phyloP scores from a whole-genome alignment of 768 basidiomycete species.

The Suillus subalutaceus region DNA sequence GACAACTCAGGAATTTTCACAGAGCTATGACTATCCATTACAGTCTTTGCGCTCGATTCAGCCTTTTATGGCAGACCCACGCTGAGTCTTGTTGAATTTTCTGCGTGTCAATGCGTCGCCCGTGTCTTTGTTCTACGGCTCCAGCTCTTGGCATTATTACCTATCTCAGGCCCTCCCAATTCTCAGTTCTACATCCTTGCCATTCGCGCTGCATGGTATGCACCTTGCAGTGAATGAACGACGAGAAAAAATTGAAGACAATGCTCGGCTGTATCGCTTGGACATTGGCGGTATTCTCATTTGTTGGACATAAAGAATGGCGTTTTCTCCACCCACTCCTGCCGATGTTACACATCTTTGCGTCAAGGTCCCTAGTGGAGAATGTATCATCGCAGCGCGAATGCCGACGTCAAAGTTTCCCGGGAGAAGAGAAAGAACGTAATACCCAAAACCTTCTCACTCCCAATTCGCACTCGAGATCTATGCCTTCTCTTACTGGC shows the following conservation, averaged over 20 bases:
- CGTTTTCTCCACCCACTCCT: constrained; percentile 92
- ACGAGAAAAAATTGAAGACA: constrained; percentile 35
- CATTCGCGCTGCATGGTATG: constrained; percentile 69
- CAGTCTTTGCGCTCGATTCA: constrained; percentile 61
- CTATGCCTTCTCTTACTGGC: constrained; percentile 52
- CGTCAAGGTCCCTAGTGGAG: constrained; percentile 71
- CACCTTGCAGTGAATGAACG: constrained; percentile 38
- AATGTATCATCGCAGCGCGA: constrained; percentile 28
- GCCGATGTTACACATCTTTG: constrained; percentile 80
- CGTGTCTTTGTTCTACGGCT: constrained; percentile 92
- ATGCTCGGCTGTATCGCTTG: constrained; percentile 59
- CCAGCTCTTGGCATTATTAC: constrained; percentile 88
- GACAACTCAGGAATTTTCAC: constrained; percentile 4
- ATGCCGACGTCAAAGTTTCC: constrained; percentile 5
- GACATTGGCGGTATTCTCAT: constrained; percentile 72
- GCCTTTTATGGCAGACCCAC: constrained; percentile 67
- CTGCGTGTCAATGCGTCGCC: constrained; percentile 78
- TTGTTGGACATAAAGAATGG: constrained; percentile 96
- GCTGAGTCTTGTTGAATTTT: constrained; percentile 83
- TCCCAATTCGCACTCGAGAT: constrained; percentile 38
- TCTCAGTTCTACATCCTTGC: constrained; percentile 70
- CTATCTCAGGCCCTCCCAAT: constrained; percentile 84
- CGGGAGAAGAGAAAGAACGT: constrained; percentile 8
- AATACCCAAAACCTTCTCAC: constrained; percentile 17
- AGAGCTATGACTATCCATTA: constrained; percentile 23